Percentiles rank a stretch among this genome's conserved stretches.
phyloP scores from a whole-genome alignment of 2,329 filamentous ascomycete species.

The Ophiosphaerella korrae region DNA sequence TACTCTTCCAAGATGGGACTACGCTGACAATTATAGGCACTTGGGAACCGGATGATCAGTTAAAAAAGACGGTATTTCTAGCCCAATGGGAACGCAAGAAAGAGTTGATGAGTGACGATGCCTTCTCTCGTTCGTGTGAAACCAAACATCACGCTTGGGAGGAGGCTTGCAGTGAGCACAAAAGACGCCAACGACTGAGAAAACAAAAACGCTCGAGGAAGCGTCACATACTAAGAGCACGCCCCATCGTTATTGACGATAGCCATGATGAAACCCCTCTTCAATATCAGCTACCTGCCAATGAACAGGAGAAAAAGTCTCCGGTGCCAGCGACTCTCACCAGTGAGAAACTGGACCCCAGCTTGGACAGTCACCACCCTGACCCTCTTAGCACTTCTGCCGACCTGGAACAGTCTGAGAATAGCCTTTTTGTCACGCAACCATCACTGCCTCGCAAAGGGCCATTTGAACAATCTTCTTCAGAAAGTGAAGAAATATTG shows the following conservation, averaged over 20 bases:
- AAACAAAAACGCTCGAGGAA: conserved; percentile 23
- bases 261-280: conserved; percentile 19
- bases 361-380: conserved; percentile 5
- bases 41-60: conserved; percentile 32
- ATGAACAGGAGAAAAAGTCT: not conserved
- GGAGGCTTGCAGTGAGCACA: conserved; percentile 5
- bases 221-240: conserved; percentile 12
- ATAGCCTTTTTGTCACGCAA: not conserved
- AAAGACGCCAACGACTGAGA: conserved; percentile 10
- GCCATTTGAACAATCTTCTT: conserved; percentile 26
- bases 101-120: conserved; percentile 5
- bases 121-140: conserved; percentile 9
- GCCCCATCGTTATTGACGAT: conserved; percentile 4
- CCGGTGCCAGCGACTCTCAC: not conserved
- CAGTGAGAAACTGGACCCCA: not conserved
- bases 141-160: conserved; percentile 15
- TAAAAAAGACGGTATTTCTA: conserved; percentile 16
- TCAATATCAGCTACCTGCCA: not conserved
- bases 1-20: no score
- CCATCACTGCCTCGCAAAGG: conserved; percentile 8
- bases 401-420: not conserved
- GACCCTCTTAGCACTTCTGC: not conserved
- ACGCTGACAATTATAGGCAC: conserved; percentile 18
- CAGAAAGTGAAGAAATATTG: conserved; percentile 9
- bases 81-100: conserved; percentile 15